A percentile compares a stretch with the other conserved stretches of the same genome.
phyloP scores from a whole-genome alignment of 1,139 yeast genomes.

The Meyerozyma guilliermondii region DNA sequence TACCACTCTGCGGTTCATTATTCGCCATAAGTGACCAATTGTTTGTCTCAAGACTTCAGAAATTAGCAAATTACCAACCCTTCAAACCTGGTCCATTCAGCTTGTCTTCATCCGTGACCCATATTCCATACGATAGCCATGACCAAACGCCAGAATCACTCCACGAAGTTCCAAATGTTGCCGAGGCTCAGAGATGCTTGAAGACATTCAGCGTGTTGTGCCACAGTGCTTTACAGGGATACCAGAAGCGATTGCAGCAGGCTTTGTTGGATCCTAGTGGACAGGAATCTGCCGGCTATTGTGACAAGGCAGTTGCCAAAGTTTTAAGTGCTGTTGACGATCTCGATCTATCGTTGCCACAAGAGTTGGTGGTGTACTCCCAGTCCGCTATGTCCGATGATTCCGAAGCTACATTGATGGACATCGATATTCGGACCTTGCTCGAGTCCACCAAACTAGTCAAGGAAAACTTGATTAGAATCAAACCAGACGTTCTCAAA shows the following conservation, averaged over 20 bases:
- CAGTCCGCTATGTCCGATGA: not conserved
- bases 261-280: constrained; percentile 8
- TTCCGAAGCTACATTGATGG: constrained; percentile 31
- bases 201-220: constrained; percentile 7
- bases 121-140: constrained; percentile 11
- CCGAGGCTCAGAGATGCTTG: constrained; percentile 6
- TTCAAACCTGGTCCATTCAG: constrained; percentile 7
- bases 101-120: constrained; percentile 9
- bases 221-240: constrained; percentile 10
- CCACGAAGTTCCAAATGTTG: constrained; percentile 7
- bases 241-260: constrained; percentile 8
- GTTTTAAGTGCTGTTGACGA: constrained; percentile 11
- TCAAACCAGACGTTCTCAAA: constrained; percentile 21
- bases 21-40: constrained; percentile 11
- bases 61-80: constrained; percentile 8
- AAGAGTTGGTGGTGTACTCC: constrained; percentile 5
- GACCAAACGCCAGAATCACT: constrained; percentile 8
- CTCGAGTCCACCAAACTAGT: constrained; percentile 19
- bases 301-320: constrained; percentile 10
- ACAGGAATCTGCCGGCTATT: constrained; percentile 7
- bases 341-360: constrained; percentile 7
- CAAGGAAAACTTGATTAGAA: constrained; percentile 19
- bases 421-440: constrained; percentile 37
- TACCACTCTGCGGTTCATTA: constrained; percentile 10
- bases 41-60: constrained; percentile 7